phyloP scores from a whole-genome alignment of 257 asterid species.

The Nyctanthes arbortristis region DNA sequence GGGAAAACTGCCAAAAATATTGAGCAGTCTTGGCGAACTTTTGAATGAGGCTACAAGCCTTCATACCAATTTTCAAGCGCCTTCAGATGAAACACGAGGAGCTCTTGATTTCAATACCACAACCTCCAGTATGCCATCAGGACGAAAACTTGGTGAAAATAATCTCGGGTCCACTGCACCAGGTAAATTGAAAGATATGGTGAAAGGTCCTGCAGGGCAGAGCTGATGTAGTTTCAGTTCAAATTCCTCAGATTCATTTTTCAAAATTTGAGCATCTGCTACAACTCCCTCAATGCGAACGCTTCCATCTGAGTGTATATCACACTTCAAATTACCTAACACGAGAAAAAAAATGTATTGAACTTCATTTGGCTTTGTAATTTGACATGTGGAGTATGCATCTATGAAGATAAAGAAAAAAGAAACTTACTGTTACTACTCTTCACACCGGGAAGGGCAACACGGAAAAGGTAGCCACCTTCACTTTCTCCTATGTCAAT shows the following conservation, averaged over 20 bases:
- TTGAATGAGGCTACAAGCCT: conserved; percentile 26
- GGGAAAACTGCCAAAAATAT: not conserved
- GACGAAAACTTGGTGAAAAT: conserved; percentile 23
- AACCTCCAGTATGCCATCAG: conserved; percentile 45
- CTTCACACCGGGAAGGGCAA: conserved; percentile 51
- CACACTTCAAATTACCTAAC: conserved; percentile 38
- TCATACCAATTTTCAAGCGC: conserved; percentile 43
- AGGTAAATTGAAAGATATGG: conserved; percentile 48
- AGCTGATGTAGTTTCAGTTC: conserved; percentile 44
- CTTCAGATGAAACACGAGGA: conserved; percentile 36
- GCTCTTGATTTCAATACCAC: conserved; percentile 31
- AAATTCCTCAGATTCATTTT: conserved; percentile 30
- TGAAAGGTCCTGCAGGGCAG: conserved; percentile 51
- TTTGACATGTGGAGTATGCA: not conserved
- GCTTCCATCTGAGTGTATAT: conserved; percentile 38
- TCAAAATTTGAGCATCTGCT: conserved; percentile 28
- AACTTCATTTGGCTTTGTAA: not conserved
- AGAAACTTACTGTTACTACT: conserved; percentile 30
- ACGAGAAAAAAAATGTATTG: not conserved
- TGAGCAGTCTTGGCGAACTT: conserved; percentile 7
- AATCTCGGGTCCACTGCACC: conserved; percentile 51
- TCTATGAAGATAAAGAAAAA: not conserved
- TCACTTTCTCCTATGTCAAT: conserved; percentile 44
- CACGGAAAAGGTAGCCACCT: conserved; percentile 41
- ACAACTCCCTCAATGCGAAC: conserved; percentile 45